These are phyloP conservation scores for Tieghemostelium lacteum DNA, from an alignment of 78 protist species.

Conservation along the genomic window DNA sequence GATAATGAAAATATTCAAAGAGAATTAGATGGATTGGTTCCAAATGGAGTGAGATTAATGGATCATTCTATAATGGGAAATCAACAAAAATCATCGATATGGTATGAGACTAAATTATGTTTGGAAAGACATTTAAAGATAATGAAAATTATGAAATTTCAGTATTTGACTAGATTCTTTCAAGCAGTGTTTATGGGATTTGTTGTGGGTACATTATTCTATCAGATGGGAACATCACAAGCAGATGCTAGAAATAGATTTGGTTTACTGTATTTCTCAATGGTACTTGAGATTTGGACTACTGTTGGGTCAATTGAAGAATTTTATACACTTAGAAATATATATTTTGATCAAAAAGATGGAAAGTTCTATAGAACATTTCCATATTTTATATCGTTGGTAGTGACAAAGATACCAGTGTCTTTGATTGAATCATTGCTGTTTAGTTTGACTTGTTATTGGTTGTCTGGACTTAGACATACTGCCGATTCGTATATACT, in stretches of 20 bases:
- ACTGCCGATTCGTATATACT: conserved; percentile 42
- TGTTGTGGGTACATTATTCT: conserved; percentile 48
- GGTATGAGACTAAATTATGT: conserved; percentile 34
- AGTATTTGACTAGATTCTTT: conserved; percentile 28
- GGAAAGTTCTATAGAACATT: conserved; percentile 55
- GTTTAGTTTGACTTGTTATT: conserved; percentile 45
- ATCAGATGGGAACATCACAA: conserved; percentile 45
- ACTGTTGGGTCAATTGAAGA: conserved; percentile 64
- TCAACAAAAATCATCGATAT: background rate
- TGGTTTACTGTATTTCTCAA: conserved; percentile 55
- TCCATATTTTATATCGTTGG: conserved; percentile 61
- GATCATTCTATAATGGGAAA: background rate
- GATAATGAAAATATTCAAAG: too few species aligned
- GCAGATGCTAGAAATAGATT: conserved; percentile 74
- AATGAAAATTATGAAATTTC: conserved; percentile 47
- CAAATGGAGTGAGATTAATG: background rate
- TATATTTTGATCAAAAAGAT: conserved; percentile 62
- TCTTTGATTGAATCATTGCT: conserved; percentile 45
- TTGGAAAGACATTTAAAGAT: conserved; percentile 36
- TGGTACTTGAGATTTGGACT: conserved; percentile 65
- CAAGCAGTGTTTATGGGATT: conserved; percentile 74
- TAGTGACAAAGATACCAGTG: conserved; percentile 54
- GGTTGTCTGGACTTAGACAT: conserved; percentile 75
- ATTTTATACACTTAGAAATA: conserved; percentile 26
- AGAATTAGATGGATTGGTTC: too few species aligned